phyloP scores from a whole-genome alignment of 2,329 filamentous ascomycete genomes.

The Colletotrichum tabaci region DNA sequence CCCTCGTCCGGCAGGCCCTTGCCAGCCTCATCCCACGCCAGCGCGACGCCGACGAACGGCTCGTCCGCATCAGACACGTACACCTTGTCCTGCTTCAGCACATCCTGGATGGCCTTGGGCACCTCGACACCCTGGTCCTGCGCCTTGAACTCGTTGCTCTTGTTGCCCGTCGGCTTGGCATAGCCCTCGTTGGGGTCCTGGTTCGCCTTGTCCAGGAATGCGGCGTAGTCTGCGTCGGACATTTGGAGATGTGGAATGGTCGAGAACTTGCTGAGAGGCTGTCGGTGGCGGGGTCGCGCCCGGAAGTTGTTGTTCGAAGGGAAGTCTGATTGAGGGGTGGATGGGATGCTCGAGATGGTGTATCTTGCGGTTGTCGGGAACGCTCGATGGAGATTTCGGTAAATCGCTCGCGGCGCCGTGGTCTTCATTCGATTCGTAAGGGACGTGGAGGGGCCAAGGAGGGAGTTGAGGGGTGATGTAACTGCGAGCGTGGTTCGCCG shows the following conservation, averaged over 20 bases:
- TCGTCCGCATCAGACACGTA: conserved; percentile 90
- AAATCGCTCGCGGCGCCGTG: neutral
- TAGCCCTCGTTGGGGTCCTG: conserved; percentile 77
- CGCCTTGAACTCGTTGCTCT: conserved; percentile 62
- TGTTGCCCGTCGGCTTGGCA: conserved; percentile 47
- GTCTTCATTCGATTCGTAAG: conserved; percentile 18
- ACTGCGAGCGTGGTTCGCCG: conserved; percentile 19
- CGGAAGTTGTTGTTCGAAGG: conserved; percentile 4
- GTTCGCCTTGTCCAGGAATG: conserved; percentile 91
- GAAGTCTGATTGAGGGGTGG: neutral
- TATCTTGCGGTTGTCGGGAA: neutral
- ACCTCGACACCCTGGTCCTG: conserved; percentile 70
- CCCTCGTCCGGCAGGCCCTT: conserved; percentile 73
- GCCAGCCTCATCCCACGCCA: conserved; percentile 71
- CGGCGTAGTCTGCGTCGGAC: conserved; percentile 87
- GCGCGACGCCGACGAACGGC: conserved; percentile 82
- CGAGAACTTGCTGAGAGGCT: conserved; percentile 39
- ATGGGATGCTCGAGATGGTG: neutral
- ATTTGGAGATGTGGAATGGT: conserved; percentile 59
- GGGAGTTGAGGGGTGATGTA: conserved; percentile 4
- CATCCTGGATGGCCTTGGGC: conserved; percentile 70
- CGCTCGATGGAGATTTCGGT: conserved; percentile 22
- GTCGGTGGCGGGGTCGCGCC: conserved; percentile 2
- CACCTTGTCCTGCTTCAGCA: conserved; percentile 69
- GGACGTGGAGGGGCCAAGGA: neutral